These are phyloP conservation scores for Macadamia integrifolia DNA, from an alignment of 164 flowering plant species.

Conservation along the genomic window DNA sequence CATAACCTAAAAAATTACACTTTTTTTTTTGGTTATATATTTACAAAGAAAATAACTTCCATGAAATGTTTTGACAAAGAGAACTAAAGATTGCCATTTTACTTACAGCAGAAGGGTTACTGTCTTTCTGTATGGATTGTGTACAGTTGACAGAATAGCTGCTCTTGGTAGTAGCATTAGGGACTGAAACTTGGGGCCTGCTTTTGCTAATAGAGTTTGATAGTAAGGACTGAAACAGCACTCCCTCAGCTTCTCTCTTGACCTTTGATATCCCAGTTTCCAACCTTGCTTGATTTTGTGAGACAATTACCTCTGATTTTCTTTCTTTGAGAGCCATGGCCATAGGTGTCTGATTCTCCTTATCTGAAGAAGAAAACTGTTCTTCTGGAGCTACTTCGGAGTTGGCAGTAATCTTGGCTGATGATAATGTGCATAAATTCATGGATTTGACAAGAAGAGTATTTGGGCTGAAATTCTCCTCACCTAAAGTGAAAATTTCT, in stretches of 20 bases:
- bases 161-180: slow-evolving; percentile 20
- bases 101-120: slow-evolving; percentile 29
- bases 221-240: slow-evolving; percentile 60
- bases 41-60: not conserved
- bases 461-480: slow-evolving; percentile 60
- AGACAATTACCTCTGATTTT: slow-evolving; percentile 19
- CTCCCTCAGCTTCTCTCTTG: slow-evolving; percentile 36
- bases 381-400: slow-evolving; percentile 18
- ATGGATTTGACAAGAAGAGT: slow-evolving; percentile 26
- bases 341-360: slow-evolving; percentile 51
- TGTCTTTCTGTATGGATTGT: slow-evolving; percentile 15
- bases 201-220: slow-evolving; percentile 24
- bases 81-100: too few species aligned
- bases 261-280: slow-evolving; percentile 15
- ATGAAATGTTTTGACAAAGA: not conserved
- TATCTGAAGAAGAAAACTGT: slow-evolving; percentile 25
- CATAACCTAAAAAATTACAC: not conserved
- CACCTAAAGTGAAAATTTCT: slow-evolving; percentile 46
- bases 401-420: slow-evolving; percentile 19
- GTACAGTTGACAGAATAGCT: slow-evolving; percentile 25
- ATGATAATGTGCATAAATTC: slow-evolving; percentile 19
- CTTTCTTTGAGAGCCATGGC: slow-evolving; percentile 10
- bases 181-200: slow-evolving; percentile 24
- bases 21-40: not conserved
- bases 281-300: slow-evolving; percentile 12